phyloP scores from a whole-genome alignment of 2,329 filamentous ascomycete genomes.

The Aspergillus pseudotamarii region DNA sequence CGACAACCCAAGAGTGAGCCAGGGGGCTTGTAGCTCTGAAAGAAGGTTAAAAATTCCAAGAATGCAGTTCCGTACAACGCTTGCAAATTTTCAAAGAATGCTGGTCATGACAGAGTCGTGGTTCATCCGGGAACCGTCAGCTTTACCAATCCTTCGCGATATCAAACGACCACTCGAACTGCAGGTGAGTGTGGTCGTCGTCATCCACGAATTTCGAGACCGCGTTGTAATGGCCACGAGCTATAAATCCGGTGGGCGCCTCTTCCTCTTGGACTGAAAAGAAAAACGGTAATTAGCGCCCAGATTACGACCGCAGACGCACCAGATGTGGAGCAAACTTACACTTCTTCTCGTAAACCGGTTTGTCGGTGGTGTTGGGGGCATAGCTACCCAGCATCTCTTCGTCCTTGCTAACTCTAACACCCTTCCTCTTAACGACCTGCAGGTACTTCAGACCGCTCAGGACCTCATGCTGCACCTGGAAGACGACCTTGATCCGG shows the following conservation, averaged over 20 bases:
- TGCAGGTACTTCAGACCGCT: slow-evolving; percentile 96
- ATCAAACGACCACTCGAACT: slow-evolving; percentile 95
- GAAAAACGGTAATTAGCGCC: background rate
- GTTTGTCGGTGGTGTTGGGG: slow-evolving; percentile 86
- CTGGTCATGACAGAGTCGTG: slow-evolving; percentile 20
- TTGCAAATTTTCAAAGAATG: slow-evolving; percentile 30
- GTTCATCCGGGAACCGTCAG: slow-evolving; percentile 14
- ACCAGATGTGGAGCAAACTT: slow-evolving; percentile 43
- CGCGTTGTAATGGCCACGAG: slow-evolving; percentile 87
- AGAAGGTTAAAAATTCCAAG: slow-evolving; percentile 9
- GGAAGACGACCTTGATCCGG: slow-evolving; percentile 91
- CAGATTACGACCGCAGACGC: background rate
- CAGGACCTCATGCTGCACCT: slow-evolving; percentile 95
- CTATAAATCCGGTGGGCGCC: slow-evolving; percentile 87
- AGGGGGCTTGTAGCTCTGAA: background rate
- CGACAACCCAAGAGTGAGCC: background rate
- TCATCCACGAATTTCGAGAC: slow-evolving; percentile 92
- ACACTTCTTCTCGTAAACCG: slow-evolving; percentile 90
- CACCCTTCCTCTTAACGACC: slow-evolving; percentile 84
- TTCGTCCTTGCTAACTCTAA: slow-evolving; percentile 87
- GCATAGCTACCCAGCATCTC: slow-evolving; percentile 99
- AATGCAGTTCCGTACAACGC: slow-evolving; percentile 31
- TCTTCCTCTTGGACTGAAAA: slow-evolving; percentile 83
- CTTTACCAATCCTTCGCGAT: slow-evolving; percentile 88
- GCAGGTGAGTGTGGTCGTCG: slow-evolving; percentile 84